Percentiles rank a stretch among this genome's conserved stretches.
phyloP scores from a whole-genome alignment of 805 yeast species.

The Nakazawaea laoshanensis region DNA sequence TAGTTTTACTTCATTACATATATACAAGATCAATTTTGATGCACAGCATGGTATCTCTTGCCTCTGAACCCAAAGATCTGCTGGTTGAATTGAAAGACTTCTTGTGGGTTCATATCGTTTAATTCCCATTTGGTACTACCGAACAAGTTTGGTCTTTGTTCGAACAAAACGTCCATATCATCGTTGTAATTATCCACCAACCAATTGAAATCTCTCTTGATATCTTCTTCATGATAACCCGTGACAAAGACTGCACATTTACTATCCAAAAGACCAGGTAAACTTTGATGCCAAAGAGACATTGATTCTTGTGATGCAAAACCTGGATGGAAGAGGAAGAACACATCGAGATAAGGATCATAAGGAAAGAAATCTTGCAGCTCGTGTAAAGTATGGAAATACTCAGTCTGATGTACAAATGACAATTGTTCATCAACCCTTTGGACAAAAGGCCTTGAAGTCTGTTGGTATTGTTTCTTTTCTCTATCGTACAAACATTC shows the following conservation, averaged over 20 bases:
- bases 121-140: constrained; percentile 91
- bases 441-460: constrained; percentile 59
- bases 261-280: constrained; percentile 83
- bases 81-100: constrained; percentile 87
- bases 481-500: constrained; percentile 76
- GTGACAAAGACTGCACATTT: constrained; percentile 90
- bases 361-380: constrained; percentile 95
- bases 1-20: not conserved
- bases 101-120: constrained; percentile 87
- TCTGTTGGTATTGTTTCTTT: constrained; percentile 48
- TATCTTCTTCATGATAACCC: constrained; percentile 76
- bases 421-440: constrained; percentile 69
- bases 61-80: constrained; percentile 90
- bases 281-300: constrained; percentile 75
- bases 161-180: constrained; percentile 76
- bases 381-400: constrained; percentile 85
- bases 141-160: constrained; percentile 63
- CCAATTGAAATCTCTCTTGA: constrained; percentile 64
- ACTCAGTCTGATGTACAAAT: constrained; percentile 79
- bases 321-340: constrained; percentile 95
- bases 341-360: constrained; percentile 91
- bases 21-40: constrained; percentile 13
- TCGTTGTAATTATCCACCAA: constrained; percentile 55
- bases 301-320: constrained; percentile 73
- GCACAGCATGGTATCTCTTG: constrained; percentile 87